Conservation (phyloP, 306 rosid genomes). For the Vigna angularis region DNA sequence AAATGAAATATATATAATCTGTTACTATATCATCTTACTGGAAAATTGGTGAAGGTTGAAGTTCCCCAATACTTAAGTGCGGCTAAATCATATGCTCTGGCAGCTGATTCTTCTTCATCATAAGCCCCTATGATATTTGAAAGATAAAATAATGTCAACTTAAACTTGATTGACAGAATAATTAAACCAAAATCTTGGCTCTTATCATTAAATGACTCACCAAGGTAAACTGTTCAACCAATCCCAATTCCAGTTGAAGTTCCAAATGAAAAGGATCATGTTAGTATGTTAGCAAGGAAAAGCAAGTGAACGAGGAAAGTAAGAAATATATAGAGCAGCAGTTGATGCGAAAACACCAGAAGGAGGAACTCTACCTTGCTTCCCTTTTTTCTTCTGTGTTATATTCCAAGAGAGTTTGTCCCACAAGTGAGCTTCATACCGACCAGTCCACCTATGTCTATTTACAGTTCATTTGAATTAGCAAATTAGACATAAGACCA, state of each 20-base stretch:
- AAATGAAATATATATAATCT: not conserved
- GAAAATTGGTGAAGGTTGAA: slow-evolving; percentile 76
- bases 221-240: slow-evolving; percentile 66
- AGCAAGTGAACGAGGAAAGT: not conserved
- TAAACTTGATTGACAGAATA: slow-evolving; percentile 6
- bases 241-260: slow-evolving; percentile 40
- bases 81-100: slow-evolving; percentile 88
- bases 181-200: not conserved
- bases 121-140: slow-evolving; percentile 71
- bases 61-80: slow-evolving; percentile 86
- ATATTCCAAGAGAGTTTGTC: slow-evolving; percentile 91
- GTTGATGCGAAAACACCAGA: not conserved
- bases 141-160: slow-evolving; percentile 7
- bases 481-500: slow-evolving; percentile 17
- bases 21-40: slow-evolving; percentile 47
- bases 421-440: slow-evolving; percentile 96
- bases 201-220: slow-evolving; percentile 46
- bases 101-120: slow-evolving; percentile 87
- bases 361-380: slow-evolving; percentile 64
- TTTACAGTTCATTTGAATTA: slow-evolving; percentile 31
- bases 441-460: slow-evolving; percentile 94
- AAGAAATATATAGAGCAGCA: not conserved
- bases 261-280: slow-evolving; percentile 28
- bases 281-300: slow-evolving; percentile 16
- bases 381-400: slow-evolving; percentile 90